Percentiles rank a stretch among this genome's conserved stretches.
phyloP scores from a whole-genome alignment of 768 basidiomycete species.

The Pluteus cervinus region DNA sequence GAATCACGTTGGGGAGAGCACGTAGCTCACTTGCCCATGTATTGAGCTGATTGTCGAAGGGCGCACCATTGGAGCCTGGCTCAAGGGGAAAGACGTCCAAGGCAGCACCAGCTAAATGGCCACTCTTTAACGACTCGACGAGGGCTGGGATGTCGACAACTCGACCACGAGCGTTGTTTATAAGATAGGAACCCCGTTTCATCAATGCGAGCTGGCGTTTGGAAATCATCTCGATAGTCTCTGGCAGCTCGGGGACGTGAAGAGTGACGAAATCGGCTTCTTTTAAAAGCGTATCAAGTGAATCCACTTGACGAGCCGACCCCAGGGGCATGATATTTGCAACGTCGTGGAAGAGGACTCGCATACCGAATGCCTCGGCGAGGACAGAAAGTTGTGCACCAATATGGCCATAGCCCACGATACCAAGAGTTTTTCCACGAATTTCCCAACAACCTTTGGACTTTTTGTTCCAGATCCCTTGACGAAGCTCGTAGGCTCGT shows the following conservation, averaged over 20 bases:
- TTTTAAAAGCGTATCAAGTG: constrained; percentile 63
- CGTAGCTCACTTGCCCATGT: constrained; percentile 76
- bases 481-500: constrained; percentile 79
- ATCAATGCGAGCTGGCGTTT: constrained; percentile 72
- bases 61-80: constrained; percentile 84
- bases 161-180: constrained; percentile 95
- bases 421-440: constrained; percentile 95
- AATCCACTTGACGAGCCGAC: constrained; percentile 84
- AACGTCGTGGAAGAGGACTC: constrained; percentile 93
- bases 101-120: constrained; percentile 82
- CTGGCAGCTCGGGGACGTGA: constrained; percentile 94
- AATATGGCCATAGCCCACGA: constrained; percentile 98
- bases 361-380: constrained; percentile 93
- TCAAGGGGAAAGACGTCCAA: constrained; percentile 95
- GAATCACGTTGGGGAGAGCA: constrained; percentile 81
- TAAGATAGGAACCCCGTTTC: constrained; percentile 93
- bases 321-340: constrained; percentile 98
- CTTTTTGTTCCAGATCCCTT: constrained; percentile 97
- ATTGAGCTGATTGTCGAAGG: constrained; percentile 87
- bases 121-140: constrained; percentile 72
- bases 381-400: constrained; percentile 96
- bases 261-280: constrained; percentile 92
- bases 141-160: constrained; percentile 95
- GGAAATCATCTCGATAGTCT: constrained; percentile 93
- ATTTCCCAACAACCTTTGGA: constrained; percentile 98